Evolutionary conservation across 78 protist species (phyloP).

Genomic region (Mastigamoeba balamuthi): DNA sequence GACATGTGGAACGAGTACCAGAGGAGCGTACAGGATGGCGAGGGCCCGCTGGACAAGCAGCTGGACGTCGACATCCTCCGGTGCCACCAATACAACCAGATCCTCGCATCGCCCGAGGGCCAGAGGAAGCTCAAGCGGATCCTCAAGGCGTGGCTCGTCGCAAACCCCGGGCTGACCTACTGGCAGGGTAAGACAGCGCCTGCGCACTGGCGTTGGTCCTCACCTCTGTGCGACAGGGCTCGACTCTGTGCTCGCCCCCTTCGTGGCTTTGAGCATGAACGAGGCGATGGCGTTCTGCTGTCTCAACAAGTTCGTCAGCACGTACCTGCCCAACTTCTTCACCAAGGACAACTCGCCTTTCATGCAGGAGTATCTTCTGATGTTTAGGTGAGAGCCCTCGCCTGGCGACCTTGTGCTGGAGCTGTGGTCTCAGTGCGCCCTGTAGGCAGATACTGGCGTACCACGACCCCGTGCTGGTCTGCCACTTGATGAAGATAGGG

Average conservation of each 20-base stretch:
- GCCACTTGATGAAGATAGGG: constrained; percentile 31
- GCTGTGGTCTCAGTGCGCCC: constrained; percentile 10
- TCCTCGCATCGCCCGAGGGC: constrained; percentile 41
- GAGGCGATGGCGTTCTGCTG: constrained; percentile 49
- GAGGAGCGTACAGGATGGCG: constrained; percentile 3
- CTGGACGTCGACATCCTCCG: constrained; percentile 78
- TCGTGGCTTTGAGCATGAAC: constrained; percentile 36
- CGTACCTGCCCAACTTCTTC: constrained; percentile 40
- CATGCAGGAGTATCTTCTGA: constrained; percentile 18
- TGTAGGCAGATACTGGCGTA: constrained; percentile 29
- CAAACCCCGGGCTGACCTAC: constrained; percentile 32
- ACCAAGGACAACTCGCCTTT: constrained; percentile 18
- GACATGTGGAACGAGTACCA: neutral
- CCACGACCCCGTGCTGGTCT: constrained; percentile 61
- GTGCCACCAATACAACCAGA: constrained; percentile 72
- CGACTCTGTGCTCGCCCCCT: constrained; percentile 48
- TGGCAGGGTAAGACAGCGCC: constrained; percentile 29
- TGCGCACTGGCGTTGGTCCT: too few relatives aligned
- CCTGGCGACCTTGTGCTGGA: constrained; percentile 12
- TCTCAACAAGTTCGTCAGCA: constrained; percentile 32
- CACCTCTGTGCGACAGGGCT: constrained; percentile 28
- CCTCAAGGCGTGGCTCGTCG: constrained; percentile 45
- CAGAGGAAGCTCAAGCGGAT: constrained; percentile 16
- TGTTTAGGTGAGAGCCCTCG: neutral
- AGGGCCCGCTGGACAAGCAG: constrained; percentile 47